A percentile compares a stretch with the other conserved stretches of the same genome.
These are phyloP conservation scores for Stramenopiles sp. DNA, from an alignment of 352 stramenopile species.

Conservation along the genomic window DNA sequence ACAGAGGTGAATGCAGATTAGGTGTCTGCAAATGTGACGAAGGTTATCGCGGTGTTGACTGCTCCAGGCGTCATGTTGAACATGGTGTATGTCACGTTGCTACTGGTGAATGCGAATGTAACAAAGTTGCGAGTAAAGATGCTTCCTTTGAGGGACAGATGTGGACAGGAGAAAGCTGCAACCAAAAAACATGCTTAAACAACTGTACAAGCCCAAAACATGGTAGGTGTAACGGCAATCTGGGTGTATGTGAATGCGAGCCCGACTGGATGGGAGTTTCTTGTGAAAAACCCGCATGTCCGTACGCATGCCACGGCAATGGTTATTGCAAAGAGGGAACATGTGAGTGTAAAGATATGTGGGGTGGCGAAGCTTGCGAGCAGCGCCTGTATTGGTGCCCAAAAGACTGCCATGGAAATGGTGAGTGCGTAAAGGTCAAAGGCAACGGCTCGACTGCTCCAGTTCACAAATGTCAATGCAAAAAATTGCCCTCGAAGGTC, in stretches of 20 bases:
- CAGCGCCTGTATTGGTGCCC: neutral
- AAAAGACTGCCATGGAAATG: neutral
- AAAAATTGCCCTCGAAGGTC: neutral
- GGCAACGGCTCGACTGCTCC: neutral
- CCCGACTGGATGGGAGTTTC: neutral
- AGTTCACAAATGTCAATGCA: neutral
- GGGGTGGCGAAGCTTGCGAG: neutral
- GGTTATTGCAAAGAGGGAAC: neutral
- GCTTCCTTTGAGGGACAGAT: neutral
- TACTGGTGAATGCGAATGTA: constrained; percentile 7
- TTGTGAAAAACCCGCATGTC: constrained; percentile 29
- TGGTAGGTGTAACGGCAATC: neutral
- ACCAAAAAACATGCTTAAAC: neutral
- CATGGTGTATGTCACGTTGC: neutral
- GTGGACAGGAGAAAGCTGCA: constrained; percentile 2
- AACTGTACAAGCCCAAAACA: neutral
- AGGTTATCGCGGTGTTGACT: neutral
- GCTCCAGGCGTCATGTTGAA: neutral
- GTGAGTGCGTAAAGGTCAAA: neutral
- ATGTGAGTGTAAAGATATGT: neutral
- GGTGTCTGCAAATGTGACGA: neutral
- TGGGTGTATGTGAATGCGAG: neutral
- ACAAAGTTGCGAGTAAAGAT: neutral
- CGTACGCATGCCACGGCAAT: constrained; percentile 51
- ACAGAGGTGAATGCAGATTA: constrained; percentile 1